These are phyloP conservation scores for Lodderomyces metapsilosis DNA, from an alignment of 1,139 yeast species.

Conservation along the genomic window DNA sequence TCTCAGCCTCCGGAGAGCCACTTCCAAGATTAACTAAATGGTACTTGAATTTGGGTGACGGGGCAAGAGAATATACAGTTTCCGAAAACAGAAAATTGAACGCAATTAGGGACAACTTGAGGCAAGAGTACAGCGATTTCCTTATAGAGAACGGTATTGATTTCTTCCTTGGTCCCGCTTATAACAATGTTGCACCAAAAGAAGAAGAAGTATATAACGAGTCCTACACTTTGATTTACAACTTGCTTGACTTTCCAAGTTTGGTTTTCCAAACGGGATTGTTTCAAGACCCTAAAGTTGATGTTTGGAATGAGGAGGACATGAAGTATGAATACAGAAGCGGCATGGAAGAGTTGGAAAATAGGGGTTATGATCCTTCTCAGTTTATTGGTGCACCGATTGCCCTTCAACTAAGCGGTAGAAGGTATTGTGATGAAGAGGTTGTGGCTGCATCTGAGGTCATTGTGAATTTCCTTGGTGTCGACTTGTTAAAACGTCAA, in stretches of 20 bases:
- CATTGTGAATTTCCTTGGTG: conserved; percentile 24
- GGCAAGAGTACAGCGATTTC: conserved; percentile 53
- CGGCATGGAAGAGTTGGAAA: conserved; percentile 43
- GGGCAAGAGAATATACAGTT: conserved; percentile 42
- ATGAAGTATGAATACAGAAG: conserved; percentile 33
- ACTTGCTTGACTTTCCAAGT: conserved; percentile 61
- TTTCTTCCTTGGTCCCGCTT: conserved; percentile 65
- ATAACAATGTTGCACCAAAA: conserved; percentile 70
- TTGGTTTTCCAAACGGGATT: conserved; percentile 62
- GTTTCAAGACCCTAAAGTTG: conserved; percentile 50
- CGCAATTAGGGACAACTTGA: conserved; percentile 49
- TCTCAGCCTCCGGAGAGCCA: conserved; percentile 65
- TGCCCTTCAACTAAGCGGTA: conserved; percentile 37
- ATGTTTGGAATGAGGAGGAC: conserved; percentile 37
- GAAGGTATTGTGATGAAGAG: conserved; percentile 40
- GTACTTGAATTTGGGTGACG: conserved; percentile 58
- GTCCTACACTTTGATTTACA: conserved; percentile 73
- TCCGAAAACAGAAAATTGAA: conserved; percentile 51
- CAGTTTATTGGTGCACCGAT: conserved; percentile 37
- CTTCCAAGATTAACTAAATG: conserved; percentile 59
- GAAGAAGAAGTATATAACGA: conserved; percentile 66
- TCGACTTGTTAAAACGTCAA: conserved; percentile 17
- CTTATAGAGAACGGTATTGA: conserved; percentile 60
- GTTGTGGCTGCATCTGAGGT: conserved; percentile 40
- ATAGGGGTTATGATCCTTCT: conserved; percentile 28